Percentiles rank a stretch among this genome's conserved stretches.
Evolutionary conservation across 148 eudicot genomes (phyloP).

Genomic region (Arbutus unedo): DNA sequence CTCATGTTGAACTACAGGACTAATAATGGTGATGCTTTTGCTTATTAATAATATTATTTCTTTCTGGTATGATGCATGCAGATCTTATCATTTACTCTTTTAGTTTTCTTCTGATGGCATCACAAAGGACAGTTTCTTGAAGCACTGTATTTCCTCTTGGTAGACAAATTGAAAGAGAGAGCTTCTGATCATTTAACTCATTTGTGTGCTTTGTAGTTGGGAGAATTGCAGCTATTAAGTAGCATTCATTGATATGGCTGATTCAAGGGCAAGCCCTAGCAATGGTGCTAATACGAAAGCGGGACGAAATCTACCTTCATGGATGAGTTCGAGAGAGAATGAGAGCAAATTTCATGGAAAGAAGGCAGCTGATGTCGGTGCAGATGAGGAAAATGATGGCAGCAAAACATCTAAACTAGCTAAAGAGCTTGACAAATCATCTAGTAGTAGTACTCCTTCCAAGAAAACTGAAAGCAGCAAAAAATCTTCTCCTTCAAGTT

Average conservation of each 20-base stretch:
- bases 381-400: slow-evolving; percentile 24
- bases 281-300: slow-evolving; percentile 27
- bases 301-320: slow-evolving; percentile 74
- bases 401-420: slow-evolving; percentile 22
- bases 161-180: background rate
- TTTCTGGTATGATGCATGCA: background rate
- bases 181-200: background rate
- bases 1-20: background rate
- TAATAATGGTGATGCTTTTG: background rate
- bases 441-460: slow-evolving; percentile 3
- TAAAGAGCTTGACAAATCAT: slow-evolving; percentile 28
- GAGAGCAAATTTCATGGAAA: slow-evolving; percentile 30
- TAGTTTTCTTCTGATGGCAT: background rate
- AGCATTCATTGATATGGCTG: slow-evolving; percentile 34
- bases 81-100: background rate
- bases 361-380: slow-evolving; percentile 26
- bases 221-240: slow-evolving; percentile 12
- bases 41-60: background rate
- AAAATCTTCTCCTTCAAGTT: slow-evolving; percentile 31
- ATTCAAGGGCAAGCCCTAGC: slow-evolving; percentile 30
- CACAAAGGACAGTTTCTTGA: background rate
- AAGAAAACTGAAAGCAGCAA: slow-evolving; percentile 22
- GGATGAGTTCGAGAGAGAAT: slow-evolving; percentile 77
- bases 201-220: background rate
- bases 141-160: background rate